Percentiles rank a stretch among this genome's conserved stretches.
Evolutionary conservation across 2,329 filamentous ascomycete genomes (phyloP).

Genomic region (Fusarium sp.): DNA sequence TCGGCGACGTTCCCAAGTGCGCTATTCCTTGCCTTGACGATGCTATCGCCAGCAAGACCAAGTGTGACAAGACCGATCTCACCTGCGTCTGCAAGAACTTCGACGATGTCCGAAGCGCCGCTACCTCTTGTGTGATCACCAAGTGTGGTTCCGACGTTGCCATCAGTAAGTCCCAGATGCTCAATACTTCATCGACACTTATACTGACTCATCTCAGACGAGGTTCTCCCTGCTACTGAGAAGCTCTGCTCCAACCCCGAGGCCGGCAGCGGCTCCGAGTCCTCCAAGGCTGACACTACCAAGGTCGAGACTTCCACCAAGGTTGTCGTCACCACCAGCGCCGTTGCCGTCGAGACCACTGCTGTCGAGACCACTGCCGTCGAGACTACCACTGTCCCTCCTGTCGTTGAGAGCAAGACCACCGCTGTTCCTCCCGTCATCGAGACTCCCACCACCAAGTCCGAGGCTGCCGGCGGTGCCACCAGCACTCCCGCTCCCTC

Average conservation of each 20-base stretch:
- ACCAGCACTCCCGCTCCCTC: constrained; percentile 21
- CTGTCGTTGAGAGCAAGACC: constrained; percentile 20
- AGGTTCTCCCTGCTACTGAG: constrained; percentile 52
- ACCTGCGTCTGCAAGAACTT: constrained; percentile 50
- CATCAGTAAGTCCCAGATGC: constrained; percentile 47
- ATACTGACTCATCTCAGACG: constrained; percentile 44
- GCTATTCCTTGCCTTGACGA: constrained; percentile 50
- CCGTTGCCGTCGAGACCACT: constrained; percentile 4
- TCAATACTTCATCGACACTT: background rate
- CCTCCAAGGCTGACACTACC: constrained; percentile 6
- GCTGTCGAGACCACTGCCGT: constrained; percentile 6
- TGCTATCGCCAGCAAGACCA: constrained; percentile 45
- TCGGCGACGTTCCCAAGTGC: constrained; percentile 50
- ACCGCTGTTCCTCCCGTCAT: constrained; percentile 18
- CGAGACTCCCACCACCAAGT: constrained; percentile 18
- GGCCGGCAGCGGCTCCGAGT: constrained; percentile 20
- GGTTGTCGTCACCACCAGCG: constrained; percentile 5
- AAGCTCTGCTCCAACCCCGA: constrained; percentile 45
- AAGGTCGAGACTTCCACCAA: constrained; percentile 13
- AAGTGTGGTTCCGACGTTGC: constrained; percentile 51
- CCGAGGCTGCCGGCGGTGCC: background rate
- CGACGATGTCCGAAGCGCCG: constrained; percentile 43
- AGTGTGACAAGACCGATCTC: constrained; percentile 47
- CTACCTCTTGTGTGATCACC: constrained; percentile 50
- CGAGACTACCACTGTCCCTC: constrained; percentile 14